Evolutionary conservation across 257 asterid genomes (phyloP).

Genomic region (Ilex asprella): DNA sequence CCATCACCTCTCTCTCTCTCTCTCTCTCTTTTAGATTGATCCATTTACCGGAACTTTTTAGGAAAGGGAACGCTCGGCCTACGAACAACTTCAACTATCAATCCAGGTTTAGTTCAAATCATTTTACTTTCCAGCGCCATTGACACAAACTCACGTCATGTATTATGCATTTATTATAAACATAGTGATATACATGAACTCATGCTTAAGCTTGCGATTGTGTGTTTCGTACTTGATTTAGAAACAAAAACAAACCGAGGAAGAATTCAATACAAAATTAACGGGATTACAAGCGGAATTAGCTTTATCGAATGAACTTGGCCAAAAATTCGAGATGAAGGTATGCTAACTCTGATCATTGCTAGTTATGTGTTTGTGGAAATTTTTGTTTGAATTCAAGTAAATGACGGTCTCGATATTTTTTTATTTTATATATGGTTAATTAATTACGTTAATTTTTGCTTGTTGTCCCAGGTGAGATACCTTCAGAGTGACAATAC

Average conservation of each 20-base stretch:
- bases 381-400: not conserved
- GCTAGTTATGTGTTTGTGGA: not conserved
- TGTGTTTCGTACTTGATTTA: constrained; percentile 7
- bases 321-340: constrained; percentile 32
- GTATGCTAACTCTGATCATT: constrained; percentile 5
- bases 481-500: constrained; percentile 27
- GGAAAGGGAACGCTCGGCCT: constrained; percentile 33
- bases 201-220: not conserved
- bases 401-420: not conserved
- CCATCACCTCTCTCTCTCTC: not conserved
- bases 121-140: not conserved
- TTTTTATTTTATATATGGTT: not conserved
- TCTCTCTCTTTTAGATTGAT: not conserved
- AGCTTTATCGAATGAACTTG: constrained; percentile 26
- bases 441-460: not conserved
- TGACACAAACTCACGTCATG: not conserved
- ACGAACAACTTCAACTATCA: constrained; percentile 17
- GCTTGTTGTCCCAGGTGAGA: constrained; percentile 20
- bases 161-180: not conserved
- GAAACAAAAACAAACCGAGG: constrained; percentile 32
- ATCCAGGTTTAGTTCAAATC: constrained; percentile 25
- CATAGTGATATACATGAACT: not conserved
- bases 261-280: constrained; percentile 22
- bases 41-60: constrained; percentile 9
- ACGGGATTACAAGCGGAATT: constrained; percentile 22